Base-by-base conservation (phyloP, 768 basidiomycete species). In the Lactifluus subvellereus region DNA sequence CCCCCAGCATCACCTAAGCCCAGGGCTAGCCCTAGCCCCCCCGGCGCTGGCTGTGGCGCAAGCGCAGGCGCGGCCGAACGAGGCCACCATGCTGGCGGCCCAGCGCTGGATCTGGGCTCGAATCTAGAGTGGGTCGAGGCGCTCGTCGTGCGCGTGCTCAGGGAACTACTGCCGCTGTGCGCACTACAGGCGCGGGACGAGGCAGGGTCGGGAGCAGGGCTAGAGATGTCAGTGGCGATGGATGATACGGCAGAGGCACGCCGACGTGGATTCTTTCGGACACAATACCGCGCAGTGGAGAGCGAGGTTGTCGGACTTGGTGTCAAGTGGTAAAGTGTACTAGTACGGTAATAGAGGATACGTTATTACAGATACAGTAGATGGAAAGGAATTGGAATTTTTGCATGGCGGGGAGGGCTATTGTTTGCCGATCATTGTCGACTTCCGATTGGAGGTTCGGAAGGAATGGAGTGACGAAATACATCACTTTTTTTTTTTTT, bases 231-330 rank as follows among this genome's bases (percentile, higher is more conserved):
- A 57, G 56, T 40, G 10, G 14, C 30, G 57, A 38, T 14, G 42
- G 22, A 74, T 82, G 74, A 48, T 27, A 13, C 4, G 3, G 77
- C 82, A 61, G 77, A 70, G 61, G 72, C 64, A 35, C 73, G 75
- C 62, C 73, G 83, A 50, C 74, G 75, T 70, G 71, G 73, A 55
- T 72, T 83, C 37, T 84, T 96, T 70, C 80, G 92, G 72, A 96
- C 94, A 2, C 76, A 83, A 70, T 96, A 94, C 72, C 81, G 84
- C 62, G 89, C 89, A 32, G 92, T 97, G 2, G 90, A 90, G 74
- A 91, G 86, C 74, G 91, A 94, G 68, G 84, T 91, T 22, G 75
- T 88, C 43, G 91, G 90, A 22, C 56, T 68, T 37, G 67, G 66
- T 2, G 67, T 68, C 35, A 68, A 68, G 38, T 68, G 67, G 67